Percentiles rank a stretch among this genome's conserved stretches.
These are phyloP conservation scores for Meyerozyma sp. DNA, from an alignment of 1,139 yeast species.

Conservation along the genomic window DNA sequence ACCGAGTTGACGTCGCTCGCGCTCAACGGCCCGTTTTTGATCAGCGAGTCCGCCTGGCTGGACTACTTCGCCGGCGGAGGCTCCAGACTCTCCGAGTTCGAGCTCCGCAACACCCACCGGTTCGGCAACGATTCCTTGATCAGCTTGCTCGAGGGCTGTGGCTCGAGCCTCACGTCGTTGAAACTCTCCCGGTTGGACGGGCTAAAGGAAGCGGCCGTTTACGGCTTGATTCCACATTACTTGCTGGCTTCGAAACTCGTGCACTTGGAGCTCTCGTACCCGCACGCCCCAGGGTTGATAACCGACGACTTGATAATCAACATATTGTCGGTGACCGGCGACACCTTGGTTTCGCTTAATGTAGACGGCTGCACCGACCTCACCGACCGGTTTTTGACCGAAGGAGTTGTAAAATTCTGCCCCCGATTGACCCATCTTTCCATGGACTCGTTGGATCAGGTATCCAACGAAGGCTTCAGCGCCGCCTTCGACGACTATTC, in stretches of 20 bases:
- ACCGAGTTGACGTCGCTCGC: slow-evolving; percentile 45
- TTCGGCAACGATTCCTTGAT: slow-evolving; percentile 65
- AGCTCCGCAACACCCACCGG: slow-evolving; percentile 77
- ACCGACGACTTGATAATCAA: slow-evolving; percentile 69
- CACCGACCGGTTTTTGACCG: slow-evolving; percentile 57
- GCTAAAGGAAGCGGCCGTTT: slow-evolving; percentile 50
- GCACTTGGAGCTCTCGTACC: slow-evolving; percentile 64
- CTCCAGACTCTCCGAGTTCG: slow-evolving; percentile 35
- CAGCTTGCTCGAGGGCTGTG: slow-evolving; percentile 59
- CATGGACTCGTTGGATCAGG: slow-evolving; percentile 47
- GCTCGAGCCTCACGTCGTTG: slow-evolving; percentile 42
- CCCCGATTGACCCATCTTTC: slow-evolving; percentile 50
- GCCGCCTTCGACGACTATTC: slow-evolving; percentile 46
- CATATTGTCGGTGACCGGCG: slow-evolving; percentile 58
- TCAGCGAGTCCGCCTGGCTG: slow-evolving; percentile 73
- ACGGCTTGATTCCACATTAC: slow-evolving; percentile 61
- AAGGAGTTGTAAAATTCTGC: slow-evolving; percentile 59
- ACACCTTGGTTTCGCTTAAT: slow-evolving; percentile 49
- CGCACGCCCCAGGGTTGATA: slow-evolving; percentile 58
- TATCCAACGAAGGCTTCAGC: slow-evolving; percentile 62
- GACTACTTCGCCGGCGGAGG: slow-evolving; percentile 52
- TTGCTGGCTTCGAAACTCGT: slow-evolving; percentile 41
- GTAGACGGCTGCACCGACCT: slow-evolving; percentile 71
- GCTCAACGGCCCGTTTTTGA: slow-evolving; percentile 84
- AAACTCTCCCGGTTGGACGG: slow-evolving; percentile 70